Conservation (phyloP, 768 basidiomycete genomes). For the Tricholoma saponaceum region DNA sequence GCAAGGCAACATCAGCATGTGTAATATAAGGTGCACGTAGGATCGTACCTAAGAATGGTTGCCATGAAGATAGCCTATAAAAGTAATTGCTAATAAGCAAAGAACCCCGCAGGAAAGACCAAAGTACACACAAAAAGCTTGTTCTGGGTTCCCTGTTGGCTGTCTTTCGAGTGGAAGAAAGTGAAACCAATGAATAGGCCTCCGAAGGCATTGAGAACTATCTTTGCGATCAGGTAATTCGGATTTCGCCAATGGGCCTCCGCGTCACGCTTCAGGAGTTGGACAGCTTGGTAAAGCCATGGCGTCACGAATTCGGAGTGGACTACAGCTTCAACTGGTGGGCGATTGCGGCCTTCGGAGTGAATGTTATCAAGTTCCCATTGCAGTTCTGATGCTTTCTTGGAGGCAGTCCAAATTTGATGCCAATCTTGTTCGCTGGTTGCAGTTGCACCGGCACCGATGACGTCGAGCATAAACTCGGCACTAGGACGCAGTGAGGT, state of each 20-base stretch:
- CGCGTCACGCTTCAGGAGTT: slow-evolving; percentile 41
- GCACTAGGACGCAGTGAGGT: slow-evolving; percentile 32
- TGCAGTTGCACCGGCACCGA: slow-evolving; percentile 70
- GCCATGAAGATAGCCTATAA: slow-evolving; percentile 52
- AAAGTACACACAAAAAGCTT: slow-evolving; percentile 53
- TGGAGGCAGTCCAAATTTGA: slow-evolving; percentile 49
- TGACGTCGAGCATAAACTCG: slow-evolving; percentile 66
- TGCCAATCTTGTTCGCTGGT: slow-evolving; percentile 53
- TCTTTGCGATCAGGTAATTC: slow-evolving; percentile 56
- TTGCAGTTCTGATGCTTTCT: slow-evolving; percentile 34
- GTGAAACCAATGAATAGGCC: slow-evolving; percentile 62
- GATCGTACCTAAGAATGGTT: slow-evolving; percentile 34
- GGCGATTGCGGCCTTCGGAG: slow-evolving; percentile 42
- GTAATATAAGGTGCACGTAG: background rate
- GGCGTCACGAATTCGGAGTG: slow-evolving; percentile 46
- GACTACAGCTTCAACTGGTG: slow-evolving; percentile 32
- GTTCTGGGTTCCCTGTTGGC: slow-evolving; percentile 58
- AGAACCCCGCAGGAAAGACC: slow-evolving; percentile 12
- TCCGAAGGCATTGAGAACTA: slow-evolving; percentile 48
- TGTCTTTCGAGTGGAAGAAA: slow-evolving; percentile 52
- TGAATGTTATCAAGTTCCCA: slow-evolving; percentile 45
- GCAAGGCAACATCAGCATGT: background rate
- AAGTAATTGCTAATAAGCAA: background rate
- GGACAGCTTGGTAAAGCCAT: slow-evolving; percentile 44
- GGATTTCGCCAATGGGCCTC: slow-evolving; percentile 54